phyloP scores from a whole-genome alignment of 441 rosid species.

The Adansonia grandidieri region DNA sequence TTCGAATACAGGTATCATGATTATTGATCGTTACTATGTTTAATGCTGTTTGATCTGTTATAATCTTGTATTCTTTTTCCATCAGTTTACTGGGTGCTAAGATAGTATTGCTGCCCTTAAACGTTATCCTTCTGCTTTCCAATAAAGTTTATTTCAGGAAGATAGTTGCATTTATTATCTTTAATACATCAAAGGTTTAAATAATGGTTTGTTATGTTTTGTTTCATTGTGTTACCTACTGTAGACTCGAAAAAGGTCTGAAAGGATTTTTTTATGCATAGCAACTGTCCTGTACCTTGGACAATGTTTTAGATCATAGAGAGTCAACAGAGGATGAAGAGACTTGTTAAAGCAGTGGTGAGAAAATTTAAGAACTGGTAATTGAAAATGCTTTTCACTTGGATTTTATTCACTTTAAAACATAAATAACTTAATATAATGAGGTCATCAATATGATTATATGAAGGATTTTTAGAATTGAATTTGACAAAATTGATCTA shows the following conservation, averaged over 20 bases:
- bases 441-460: neutral
- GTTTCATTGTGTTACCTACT: neutral
- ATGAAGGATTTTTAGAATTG: neutral
- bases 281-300: neutral
- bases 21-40: slow-evolving; percentile 14
- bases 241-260: neutral
- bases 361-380: neutral
- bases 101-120: neutral
- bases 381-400: neutral
- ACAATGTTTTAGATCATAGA: neutral
- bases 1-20: slow-evolving; percentile 66
- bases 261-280: neutral
- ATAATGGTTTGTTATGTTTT: neutral
- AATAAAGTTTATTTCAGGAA: neutral
- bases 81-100: slow-evolving; percentile 12
- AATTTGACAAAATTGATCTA: neutral
- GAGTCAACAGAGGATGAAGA: neutral
- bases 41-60: neutral
- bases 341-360: neutral
- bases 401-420: neutral
- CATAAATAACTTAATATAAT: neutral
- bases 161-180: neutral
- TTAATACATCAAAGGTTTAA: neutral
- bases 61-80: neutral
- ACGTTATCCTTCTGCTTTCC: slow-evolving; percentile 2